Percentiles rank a stretch among this genome's conserved stretches.
Conservation (phyloP, 1,284 basidiomycete species). For the Malassezia sp. region DNA sequence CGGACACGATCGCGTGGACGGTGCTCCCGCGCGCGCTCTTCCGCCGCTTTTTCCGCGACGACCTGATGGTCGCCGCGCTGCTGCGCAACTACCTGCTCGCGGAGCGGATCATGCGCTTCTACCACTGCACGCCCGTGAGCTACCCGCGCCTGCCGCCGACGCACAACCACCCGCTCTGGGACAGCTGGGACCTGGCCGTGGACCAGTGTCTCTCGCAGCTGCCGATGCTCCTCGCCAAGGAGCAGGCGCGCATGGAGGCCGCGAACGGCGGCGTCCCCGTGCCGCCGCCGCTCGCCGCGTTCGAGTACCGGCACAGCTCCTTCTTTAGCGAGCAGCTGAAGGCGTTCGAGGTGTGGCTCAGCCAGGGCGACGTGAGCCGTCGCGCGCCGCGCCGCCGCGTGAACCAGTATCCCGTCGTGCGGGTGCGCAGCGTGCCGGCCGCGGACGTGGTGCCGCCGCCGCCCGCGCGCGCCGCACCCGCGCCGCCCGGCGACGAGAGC, state of each 20-base stretch:
- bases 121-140: slow-evolving; percentile 91
- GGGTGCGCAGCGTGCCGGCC: slow-evolving; percentile 53
- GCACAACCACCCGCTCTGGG: slow-evolving; percentile 90
- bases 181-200: slow-evolving; percentile 92
- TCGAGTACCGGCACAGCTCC: slow-evolving; percentile 68
- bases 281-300: slow-evolving; percentile 45
- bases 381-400: slow-evolving; percentile 33
- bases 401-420: slow-evolving; percentile 60
- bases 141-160: slow-evolving; percentile 82
- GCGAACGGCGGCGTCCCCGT: slow-evolving; percentile 42
- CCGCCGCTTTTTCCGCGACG: slow-evolving; percentile 84
- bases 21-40: slow-evolving; percentile 87
- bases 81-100: slow-evolving; percentile 95
- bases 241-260: slow-evolving; percentile 51
- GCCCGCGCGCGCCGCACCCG: not conserved
- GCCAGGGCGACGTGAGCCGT: slow-evolving; percentile 48
- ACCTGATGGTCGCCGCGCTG: slow-evolving; percentile 85
- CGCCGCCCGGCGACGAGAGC: slow-evolving; percentile 46
- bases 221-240: slow-evolving; percentile 67
- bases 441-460: not conserved
- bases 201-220: slow-evolving; percentile 90
- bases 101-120: slow-evolving; percentile 95
- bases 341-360: slow-evolving; percentile 94
- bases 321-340: slow-evolving; percentile 95
- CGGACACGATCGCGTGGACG: slow-evolving; percentile 98